Percentiles rank a stretch among this genome's conserved stretches.
These are phyloP conservation scores for Conticribra weissflogii DNA, from an alignment of 108 stramenopile genomes.

Conservation along the genomic window DNA sequence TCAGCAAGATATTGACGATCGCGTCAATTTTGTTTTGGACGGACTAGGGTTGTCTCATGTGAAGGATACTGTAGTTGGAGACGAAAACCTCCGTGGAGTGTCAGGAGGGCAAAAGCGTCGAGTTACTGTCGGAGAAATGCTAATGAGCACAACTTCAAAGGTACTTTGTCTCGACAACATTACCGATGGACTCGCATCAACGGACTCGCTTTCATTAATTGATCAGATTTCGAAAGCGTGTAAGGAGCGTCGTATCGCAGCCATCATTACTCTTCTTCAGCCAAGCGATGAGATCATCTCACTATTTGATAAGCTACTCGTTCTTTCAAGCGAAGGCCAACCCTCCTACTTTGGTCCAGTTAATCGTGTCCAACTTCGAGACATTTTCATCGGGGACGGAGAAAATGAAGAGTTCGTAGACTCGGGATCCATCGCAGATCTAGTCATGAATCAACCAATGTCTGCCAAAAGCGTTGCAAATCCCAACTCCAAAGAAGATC, in stretches of 20 bases:
- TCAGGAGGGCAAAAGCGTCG: constrained; percentile 65
- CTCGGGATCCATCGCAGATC: constrained; percentile 28
- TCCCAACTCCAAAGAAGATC: constrained; percentile 1
- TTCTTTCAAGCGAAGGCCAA: constrained; percentile 31
- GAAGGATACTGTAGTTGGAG: constrained; percentile 71
- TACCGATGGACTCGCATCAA: constrained; percentile 47
- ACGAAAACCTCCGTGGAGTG: constrained; percentile 65
- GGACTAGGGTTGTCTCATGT: constrained; percentile 65
- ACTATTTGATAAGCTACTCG: constrained; percentile 43
- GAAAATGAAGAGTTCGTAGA: constrained; percentile 6
- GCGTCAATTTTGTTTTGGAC: constrained; percentile 32
- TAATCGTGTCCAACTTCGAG: constrained; percentile 23
- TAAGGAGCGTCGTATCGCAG: constrained; percentile 7
- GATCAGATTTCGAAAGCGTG: constrained; percentile 25
- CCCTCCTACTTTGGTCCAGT: constrained; percentile 50
- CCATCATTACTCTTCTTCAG: constrained; percentile 41
- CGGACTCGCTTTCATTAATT: constrained; percentile 38
- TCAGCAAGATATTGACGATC: constrained; percentile 6
- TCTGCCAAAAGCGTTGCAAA: constrained; percentile 6
- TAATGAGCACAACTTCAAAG: constrained; percentile 22
- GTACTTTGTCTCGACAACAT: constrained; percentile 51
- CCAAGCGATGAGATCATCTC: constrained; percentile 48
- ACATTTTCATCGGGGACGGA: constrained; percentile 26
- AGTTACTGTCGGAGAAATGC: constrained; percentile 55
- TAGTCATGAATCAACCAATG: constrained; percentile 11